Base-by-base conservation (phyloP, 169 alveolate species). In the Toxoplasma gondii region DNA sequence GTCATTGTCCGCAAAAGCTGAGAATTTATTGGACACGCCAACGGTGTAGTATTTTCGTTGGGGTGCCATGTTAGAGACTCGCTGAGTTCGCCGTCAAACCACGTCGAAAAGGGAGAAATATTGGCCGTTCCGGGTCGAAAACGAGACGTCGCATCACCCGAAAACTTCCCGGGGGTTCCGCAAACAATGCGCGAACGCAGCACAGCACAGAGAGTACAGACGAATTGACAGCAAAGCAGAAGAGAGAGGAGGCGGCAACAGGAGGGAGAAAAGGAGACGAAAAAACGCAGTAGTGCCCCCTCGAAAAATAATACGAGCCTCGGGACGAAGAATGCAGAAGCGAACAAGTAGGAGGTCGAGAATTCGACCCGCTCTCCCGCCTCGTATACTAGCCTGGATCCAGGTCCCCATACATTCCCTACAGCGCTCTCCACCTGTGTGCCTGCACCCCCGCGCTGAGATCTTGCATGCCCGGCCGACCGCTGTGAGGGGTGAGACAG, bases 11-110 rank as follows among this genome's bases (percentile, higher is more conserved):
- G 84, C 84, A n/a, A 74, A 74, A n/a, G 84, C 84, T n/a, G 84
- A 74, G 84, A 74, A 74, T 74, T 74, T 74, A 36, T 74, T 74
- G 49, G 84, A 74, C 39, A 74, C 84, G 84, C 84, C 84, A 31
- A 74, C 84, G 1, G 84, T 74, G 84, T 74, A 74, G 84, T 74
- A 74, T n/a, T 74, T 74, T 16, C 84, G 84, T 74, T 74, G 84
- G 27, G 84, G 84, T 31, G 84, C 84, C 84, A 74, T 74, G 84
- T n/a, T 31, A 16, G 49, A 36, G 84, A 34, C 43, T 12, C n/a
- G n/a, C n/a, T 12, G n/a, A 4, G 74, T 64, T 9, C 67, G 9
- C 27, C 67, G 74, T 31, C 17, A 69, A n/a, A 29, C 31, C 39
- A 44, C 39, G 84, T 9, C 84, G 82, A 64, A n/a, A 74, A 74